A percentile compares a stretch with the other conserved stretches of the same genome.
phyloP scores from a whole-genome alignment of 169 alveolate genomes.

The Eimeria sp. region DNA sequence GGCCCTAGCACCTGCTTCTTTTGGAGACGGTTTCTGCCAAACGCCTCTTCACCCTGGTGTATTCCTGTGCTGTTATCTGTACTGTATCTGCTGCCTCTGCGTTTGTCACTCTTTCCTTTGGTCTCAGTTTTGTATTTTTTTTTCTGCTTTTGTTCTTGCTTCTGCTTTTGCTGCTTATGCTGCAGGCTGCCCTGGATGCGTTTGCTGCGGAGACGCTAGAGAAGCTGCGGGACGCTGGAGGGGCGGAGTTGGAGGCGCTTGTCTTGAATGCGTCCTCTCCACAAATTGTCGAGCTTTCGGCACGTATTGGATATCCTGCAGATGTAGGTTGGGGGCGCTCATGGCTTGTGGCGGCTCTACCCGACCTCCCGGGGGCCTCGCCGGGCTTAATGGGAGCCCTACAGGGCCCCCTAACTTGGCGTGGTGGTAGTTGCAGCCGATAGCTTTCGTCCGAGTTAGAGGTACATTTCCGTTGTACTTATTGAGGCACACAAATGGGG shows the following conservation, averaged over 20 bases:
- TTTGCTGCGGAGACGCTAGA: constrained; percentile 59
- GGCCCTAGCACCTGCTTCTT: neutral
- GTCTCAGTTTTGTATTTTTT: too few species aligned
- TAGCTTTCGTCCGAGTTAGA: too few species aligned
- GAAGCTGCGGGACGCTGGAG: constrained; percentile 36
- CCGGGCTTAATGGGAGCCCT: neutral
- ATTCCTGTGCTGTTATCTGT: too few species aligned
- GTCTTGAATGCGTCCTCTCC: constrained; percentile 42
- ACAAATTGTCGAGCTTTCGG: constrained; percentile 44
- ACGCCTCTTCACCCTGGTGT: neutral
- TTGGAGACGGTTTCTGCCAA: too few species aligned
- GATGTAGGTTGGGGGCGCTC: constrained; percentile 1
- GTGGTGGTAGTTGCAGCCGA: neutral
- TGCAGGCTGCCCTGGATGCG: constrained; percentile 60
- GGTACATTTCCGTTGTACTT: too few species aligned
- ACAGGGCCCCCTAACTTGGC: neutral
- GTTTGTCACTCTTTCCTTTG: neutral
- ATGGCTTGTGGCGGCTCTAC: neutral
- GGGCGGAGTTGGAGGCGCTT: constrained; percentile 57
- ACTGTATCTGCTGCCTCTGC: neutral
- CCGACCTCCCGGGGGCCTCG: neutral
- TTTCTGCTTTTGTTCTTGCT: neutral
- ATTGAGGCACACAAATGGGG: too few species aligned
- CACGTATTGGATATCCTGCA: constrained; percentile 54
- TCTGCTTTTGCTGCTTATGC: neutral